phyloP scores from a whole-genome alignment of 2,329 filamentous ascomycete species.

The Sphaerulina vaccinii region DNA sequence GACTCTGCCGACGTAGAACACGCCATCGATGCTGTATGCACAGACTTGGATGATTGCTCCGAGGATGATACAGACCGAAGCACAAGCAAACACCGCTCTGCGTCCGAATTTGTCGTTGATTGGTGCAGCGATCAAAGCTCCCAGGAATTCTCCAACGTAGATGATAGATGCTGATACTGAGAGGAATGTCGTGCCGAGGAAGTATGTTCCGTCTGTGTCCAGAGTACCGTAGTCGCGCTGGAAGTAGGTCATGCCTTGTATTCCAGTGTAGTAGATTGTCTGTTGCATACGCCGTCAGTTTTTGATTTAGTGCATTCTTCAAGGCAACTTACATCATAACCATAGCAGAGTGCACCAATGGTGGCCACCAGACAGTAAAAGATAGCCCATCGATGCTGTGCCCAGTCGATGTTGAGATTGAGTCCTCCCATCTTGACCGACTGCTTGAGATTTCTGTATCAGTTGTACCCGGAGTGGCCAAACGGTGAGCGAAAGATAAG shows the following conservation, averaged over 20 bases:
- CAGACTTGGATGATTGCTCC: slow-evolving; percentile 26
- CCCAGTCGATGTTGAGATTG: slow-evolving; percentile 27
- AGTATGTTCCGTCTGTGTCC: slow-evolving; percentile 19
- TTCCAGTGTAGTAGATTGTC: slow-evolving; percentile 27
- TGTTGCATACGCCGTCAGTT: slow-evolving; percentile 7
- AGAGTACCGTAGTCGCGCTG: slow-evolving; percentile 22
- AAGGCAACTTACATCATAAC: slow-evolving; percentile 20
- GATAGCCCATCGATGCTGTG: slow-evolving; percentile 24
- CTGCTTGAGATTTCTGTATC: background rate
- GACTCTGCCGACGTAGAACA: slow-evolving; percentile 25
- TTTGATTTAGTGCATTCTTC: background rate
- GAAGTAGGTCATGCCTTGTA: slow-evolving; percentile 26
- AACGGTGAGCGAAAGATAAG: no score
- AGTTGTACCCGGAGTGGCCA: no score
- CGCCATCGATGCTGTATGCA: slow-evolving; percentile 23
- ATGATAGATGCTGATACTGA: slow-evolving; percentile 27
- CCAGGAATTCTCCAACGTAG: slow-evolving; percentile 26
- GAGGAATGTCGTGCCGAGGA: slow-evolving; percentile 22
- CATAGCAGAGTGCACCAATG: slow-evolving; percentile 25
- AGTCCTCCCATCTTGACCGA: slow-evolving; percentile 16
- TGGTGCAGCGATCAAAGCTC: slow-evolving; percentile 23
- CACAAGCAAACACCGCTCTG: slow-evolving; percentile 24
- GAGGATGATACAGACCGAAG: slow-evolving; percentile 21
- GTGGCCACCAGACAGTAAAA: slow-evolving; percentile 27
- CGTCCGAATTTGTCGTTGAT: slow-evolving; percentile 27